Conservation (phyloP, 2,329 filamentous ascomycete genomes). For the Ophiobolus disseminans region DNA sequence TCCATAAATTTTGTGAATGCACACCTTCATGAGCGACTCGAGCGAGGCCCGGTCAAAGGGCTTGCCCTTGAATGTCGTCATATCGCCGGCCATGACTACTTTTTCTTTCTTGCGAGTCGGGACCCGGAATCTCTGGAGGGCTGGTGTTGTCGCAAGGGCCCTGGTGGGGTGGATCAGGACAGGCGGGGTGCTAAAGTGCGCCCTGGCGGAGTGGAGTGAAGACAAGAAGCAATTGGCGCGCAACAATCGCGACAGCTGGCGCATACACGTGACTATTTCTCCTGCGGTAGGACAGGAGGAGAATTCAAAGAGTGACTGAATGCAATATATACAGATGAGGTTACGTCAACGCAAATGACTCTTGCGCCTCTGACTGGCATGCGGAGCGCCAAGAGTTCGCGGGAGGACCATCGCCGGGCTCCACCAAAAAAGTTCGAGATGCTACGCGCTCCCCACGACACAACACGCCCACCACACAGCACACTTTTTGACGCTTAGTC, state of each 20-base stretch:
- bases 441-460: neutral
- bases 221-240: slow-evolving; percentile 43
- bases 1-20: slow-evolving; percentile 44
- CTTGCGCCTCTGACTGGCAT: slow-evolving; percentile 11
- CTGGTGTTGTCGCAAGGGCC: slow-evolving; percentile 44
- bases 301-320: slow-evolving; percentile 1
- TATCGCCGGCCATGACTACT: slow-evolving; percentile 40
- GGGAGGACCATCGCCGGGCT: slow-evolving; percentile 20
- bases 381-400: slow-evolving; percentile 23
- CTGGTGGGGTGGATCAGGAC: slow-evolving; percentile 38
- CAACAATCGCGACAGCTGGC: slow-evolving; percentile 48
- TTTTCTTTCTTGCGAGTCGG: slow-evolving; percentile 36
- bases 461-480: too few species aligned
- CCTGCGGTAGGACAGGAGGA: slow-evolving; percentile 4
- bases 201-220: slow-evolving; percentile 31
- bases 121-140: slow-evolving; percentile 36
- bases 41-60: slow-evolving; percentile 82
- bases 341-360: slow-evolving; percentile 14
- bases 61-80: slow-evolving; percentile 74
- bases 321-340: slow-evolving; percentile 7
- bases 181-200: slow-evolving; percentile 44
- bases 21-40: slow-evolving; percentile 84
- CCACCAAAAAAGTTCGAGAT: slow-evolving; percentile 20
- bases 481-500: too few species aligned
- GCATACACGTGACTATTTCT: slow-evolving; percentile 44